Evolutionary conservation across 805 yeast genomes (phyloP), one percentile per base, ranked within the genome.

Genomic region (Metschnikowia kofuensis): DNA sequence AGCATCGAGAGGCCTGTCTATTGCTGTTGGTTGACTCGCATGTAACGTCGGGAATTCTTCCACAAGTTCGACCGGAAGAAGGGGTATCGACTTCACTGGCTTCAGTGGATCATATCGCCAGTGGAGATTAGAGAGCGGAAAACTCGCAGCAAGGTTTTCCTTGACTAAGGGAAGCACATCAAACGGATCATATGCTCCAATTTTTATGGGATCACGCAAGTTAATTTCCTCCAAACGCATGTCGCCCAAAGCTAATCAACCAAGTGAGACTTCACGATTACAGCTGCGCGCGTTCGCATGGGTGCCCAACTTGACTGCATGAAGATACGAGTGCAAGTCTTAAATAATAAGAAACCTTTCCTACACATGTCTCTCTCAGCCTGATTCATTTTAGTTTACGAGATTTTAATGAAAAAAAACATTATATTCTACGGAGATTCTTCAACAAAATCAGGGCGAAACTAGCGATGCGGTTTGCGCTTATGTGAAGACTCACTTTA

Each of bases 101-200:
- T 82, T 78, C 34, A 72, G 65, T 14, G 75, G 63, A 44, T 69
- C 64, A 47, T 63, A 59, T 54, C 76, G 78, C 94, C 95, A 87
- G 59, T 86, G 90, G 28, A 89, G 68, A 44, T 84, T 84, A 2
- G 83, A 76, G 29, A 88, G 69, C 2, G 83, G 84, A 2, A 84
- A 69, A 44, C 75, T 73, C 11, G 73, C 45, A 16, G 63, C 66
- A 14, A 87, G 62, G 9, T 74, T 77, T 2, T 64, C 58, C 50
- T 70, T 58, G 14, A 86, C 61, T 38, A 66, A 60, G 2, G 77
- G 72, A 56, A 73, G 80, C 0, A 84, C 76, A 28, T 78, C 75
- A 59, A 84, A 85, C 1, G 96, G 96, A 55, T 89, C 96, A 60
- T 83, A 86, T 63, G 79, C 87, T 5, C 88, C 87, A 14, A 85